Conservation (phyloP, 352 stramenopile genomes). For the Phytophthora pini region DNA sequence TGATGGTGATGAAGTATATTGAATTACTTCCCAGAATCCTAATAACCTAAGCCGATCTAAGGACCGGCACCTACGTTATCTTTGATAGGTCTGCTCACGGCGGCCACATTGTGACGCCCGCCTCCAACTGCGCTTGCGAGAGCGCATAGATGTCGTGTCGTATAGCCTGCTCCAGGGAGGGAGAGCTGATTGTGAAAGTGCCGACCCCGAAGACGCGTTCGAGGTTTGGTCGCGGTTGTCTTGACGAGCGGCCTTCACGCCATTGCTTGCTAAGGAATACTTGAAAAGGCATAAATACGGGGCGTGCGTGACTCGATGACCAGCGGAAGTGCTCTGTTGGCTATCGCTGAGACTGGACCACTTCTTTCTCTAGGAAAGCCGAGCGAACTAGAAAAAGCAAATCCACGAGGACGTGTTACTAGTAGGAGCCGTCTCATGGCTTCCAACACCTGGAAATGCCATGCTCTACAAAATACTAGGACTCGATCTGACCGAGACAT, state of each 20-base stretch:
- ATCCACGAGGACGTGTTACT: slow-evolving; percentile 1
- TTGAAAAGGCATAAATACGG: slow-evolving; percentile 25
- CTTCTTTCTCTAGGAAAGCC: background rate
- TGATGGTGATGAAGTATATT: too few species aligned
- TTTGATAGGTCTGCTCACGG: too few species aligned
- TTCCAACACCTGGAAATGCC: background rate
- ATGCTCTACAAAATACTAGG: background rate
- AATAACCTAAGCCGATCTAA: too few species aligned
- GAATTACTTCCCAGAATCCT: too few species aligned
- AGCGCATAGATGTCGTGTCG: too few species aligned
- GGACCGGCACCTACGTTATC: too few species aligned
- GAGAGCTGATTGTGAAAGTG: too few species aligned
- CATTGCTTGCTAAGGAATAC: slow-evolving; percentile 21
- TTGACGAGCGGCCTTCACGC: background rate
- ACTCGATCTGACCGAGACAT: background rate
- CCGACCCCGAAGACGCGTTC: too few species aligned
- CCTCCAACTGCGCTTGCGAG: too few species aligned
- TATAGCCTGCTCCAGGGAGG: too few species aligned
- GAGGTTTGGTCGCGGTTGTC: slow-evolving; percentile 4
- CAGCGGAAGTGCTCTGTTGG: background rate
- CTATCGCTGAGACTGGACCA: background rate
- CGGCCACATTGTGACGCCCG: too few species aligned
- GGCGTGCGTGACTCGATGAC: slow-evolving; percentile 12
- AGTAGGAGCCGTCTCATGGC: slow-evolving; percentile 17
- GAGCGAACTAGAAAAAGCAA: background rate